These are phyloP conservation scores for Saccharomycopsis hybrid DNA, from an alignment of 1,139 yeast genomes.

Conservation along the genomic window DNA sequence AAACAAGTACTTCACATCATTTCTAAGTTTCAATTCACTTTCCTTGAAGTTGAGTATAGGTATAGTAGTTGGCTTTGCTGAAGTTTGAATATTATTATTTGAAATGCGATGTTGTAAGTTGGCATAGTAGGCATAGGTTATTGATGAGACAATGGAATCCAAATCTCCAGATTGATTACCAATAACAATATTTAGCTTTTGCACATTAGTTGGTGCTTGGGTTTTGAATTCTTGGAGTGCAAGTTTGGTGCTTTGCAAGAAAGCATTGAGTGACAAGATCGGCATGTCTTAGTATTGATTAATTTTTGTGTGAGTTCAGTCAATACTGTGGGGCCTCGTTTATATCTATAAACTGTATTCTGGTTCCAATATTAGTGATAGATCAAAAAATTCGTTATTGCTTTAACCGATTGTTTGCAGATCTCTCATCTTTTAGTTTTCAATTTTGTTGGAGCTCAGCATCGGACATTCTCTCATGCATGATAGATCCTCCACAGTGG, in stretches of 20 bases:
- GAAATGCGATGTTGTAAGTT: background rate
- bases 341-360: too few species aligned
- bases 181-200: slow-evolving; percentile 11
- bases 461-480: too few species aligned
- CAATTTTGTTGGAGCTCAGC: too few species aligned
- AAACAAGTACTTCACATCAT: slow-evolving; percentile 39
- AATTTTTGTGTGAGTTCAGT: too few species aligned
- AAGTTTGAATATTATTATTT: background rate
- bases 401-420: too few species aligned
- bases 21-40: slow-evolving; percentile 41
- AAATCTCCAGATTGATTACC: slow-evolving; percentile 39
- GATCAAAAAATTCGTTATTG: too few species aligned
- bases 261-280: background rate
- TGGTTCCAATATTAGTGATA: too few species aligned
- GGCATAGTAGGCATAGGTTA: slow-evolving; percentile 36
- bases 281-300: background rate
- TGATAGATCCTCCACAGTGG: too few species aligned
- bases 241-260: background rate
- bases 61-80: slow-evolving; percentile 22
- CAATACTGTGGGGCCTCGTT: too few species aligned
- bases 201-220: background rate
- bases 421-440: too few species aligned
- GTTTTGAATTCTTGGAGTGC: background rate
- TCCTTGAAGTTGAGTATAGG: slow-evolving; percentile 49
- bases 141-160: slow-evolving; percentile 52